Evolutionary conservation across 441 rosid species (phyloP), one percentile per base, ranked within the genome.

Genomic region (Euphorbia celastroides): DNA sequence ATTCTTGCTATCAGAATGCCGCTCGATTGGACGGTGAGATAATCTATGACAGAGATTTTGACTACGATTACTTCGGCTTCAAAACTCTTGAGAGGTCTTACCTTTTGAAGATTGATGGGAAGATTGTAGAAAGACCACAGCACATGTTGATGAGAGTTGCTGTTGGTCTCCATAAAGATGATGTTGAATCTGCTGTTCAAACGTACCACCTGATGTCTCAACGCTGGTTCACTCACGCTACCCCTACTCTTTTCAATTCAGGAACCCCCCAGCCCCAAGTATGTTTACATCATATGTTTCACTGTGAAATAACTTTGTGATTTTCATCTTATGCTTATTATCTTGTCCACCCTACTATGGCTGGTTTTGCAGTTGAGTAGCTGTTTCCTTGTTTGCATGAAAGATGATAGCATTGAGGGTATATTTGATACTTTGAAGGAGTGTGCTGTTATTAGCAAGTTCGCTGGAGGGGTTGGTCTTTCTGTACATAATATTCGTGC

Each of bases 121-220:
- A 81, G 59, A 91, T 89, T 48, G 92, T 89, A 28, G 98, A 89
- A 63, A 89, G 98, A 67, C 98, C 98, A 32, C 98, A 89, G n/a
- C 98, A 92, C 77, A 87, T 92, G 98, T 74, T 92, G 73, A 92
- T 92, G 96, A 89, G 98, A 81, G 98, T 89, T 66, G 71, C 98
- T 71, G 96, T 89, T 75, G 98, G 98, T 28, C 85, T 92, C 42
- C 98, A 89, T 75, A 89, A 85, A 67, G 87, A 84, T 69, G 94
- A 89, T 65, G 77, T 89, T 64, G 98, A 89, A 65, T 87, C 91
- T 42, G 90, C 65, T 2, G 77, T 92, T 74, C 67, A 73, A 74
- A 92, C 98, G 17, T 92, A 92, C 75, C 98, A 92, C 70, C 75
- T 89, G 79, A 92, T 92, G 98, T 92, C 98, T 64, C 98, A 89